Conservation (phyloP, 1,284 basidiomycete species). For the Boletus mariae region DNA sequence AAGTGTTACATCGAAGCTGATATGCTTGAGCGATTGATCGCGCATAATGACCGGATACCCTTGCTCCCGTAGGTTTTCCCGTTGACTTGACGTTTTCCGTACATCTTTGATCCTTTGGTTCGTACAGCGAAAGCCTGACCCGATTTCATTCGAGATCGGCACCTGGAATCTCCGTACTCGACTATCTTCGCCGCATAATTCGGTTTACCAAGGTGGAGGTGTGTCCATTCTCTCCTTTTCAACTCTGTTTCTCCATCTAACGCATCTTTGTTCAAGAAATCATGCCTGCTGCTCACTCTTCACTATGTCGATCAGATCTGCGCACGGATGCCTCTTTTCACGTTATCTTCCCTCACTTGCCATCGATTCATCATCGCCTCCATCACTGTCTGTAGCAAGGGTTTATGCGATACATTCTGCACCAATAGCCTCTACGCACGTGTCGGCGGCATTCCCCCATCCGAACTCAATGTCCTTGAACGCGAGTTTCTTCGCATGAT, state of each 20-base stretch:
- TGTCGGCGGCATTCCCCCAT: constrained; percentile 87
- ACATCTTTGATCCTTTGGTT: constrained; percentile 25
- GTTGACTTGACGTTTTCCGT: constrained; percentile 5
- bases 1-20: constrained; percentile 55
- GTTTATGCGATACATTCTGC: constrained; percentile 90
- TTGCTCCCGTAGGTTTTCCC: constrained; percentile 63
- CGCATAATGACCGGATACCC: constrained; percentile 91
- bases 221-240: constrained; percentile 15
- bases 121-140: constrained; percentile 72
- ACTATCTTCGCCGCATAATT: constrained; percentile 89
- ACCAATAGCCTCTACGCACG: constrained; percentile 90
- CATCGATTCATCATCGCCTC: constrained; percentile 93
- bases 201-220: constrained; percentile 93
- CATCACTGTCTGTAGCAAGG: constrained; percentile 85
- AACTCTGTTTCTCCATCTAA: not conserved
- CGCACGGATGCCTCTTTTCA: constrained; percentile 79
- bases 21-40: constrained; percentile 89
- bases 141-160: constrained; percentile 91
- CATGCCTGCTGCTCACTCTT: constrained; percentile 83
- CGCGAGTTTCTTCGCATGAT: constrained; percentile 86
- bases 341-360: constrained; percentile 89
- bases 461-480: constrained; percentile 89
- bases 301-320: constrained; percentile 96
- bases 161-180: constrained; percentile 79
- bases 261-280: constrained; percentile 51